A percentile compares a stretch with the other conserved stretches of the same genome.
phyloP scores from a whole-genome alignment of 805 yeast genomes.

The Candida montana region DNA sequence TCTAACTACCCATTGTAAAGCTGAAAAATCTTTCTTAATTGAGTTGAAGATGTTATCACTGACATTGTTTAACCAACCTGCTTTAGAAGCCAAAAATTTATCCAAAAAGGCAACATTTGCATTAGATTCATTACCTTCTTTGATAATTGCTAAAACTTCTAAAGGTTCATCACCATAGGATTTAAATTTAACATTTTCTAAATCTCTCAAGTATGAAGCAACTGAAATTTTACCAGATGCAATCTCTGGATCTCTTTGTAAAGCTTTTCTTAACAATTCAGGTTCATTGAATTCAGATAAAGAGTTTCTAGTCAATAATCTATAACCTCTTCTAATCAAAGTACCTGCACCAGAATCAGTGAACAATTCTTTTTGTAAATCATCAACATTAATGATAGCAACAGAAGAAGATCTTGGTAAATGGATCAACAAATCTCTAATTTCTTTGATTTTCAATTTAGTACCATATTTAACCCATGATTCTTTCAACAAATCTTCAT shows the following conservation, averaged over 20 bases:
- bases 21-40: slow-evolving; percentile 63
- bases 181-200: slow-evolving; percentile 59
- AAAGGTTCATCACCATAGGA: slow-evolving; percentile 94
- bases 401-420: slow-evolving; percentile 97
- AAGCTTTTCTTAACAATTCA: slow-evolving; percentile 72
- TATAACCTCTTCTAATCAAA: slow-evolving; percentile 94
- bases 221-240: slow-evolving; percentile 65
- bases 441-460: slow-evolving; percentile 92
- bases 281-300: slow-evolving; percentile 64
- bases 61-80: slow-evolving; percentile 97
- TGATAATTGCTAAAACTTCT: slow-evolving; percentile 87
- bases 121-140: slow-evolving; percentile 33
- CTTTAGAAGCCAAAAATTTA: slow-evolving; percentile 78
- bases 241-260: slow-evolving; percentile 73
- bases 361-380: slow-evolving; percentile 93
- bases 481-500: slow-evolving; percentile 82
- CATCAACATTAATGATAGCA: slow-evolving; percentile 92
- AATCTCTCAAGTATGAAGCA: slow-evolving; percentile 71
- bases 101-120: slow-evolving; percentile 62
- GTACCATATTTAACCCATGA: slow-evolving; percentile 99
- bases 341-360: slow-evolving; percentile 99
- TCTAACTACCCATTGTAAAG: slow-evolving; percentile 82
- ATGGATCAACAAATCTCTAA: slow-evolving; percentile 87
- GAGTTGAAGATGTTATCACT: slow-evolving; percentile 90
- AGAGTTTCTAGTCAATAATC: slow-evolving; percentile 65